phyloP scores from a whole-genome alignment of 1,139 yeast genomes.

The Taphrina confusa region DNA sequence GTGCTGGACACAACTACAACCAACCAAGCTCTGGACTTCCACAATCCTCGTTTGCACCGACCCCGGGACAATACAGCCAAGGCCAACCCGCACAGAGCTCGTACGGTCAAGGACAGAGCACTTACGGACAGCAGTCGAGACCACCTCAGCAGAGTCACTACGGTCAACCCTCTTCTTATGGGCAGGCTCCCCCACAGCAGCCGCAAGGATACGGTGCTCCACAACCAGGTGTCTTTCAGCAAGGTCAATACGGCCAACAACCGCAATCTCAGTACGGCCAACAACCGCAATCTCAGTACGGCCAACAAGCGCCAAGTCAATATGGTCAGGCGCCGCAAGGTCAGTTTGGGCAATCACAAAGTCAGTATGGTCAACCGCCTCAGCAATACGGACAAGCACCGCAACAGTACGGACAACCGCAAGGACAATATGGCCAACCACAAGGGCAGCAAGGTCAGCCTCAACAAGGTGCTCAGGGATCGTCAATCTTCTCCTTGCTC shows the following conservation, averaged over 20 bases:
- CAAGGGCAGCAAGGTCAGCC: constrained; percentile 36
- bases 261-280: constrained; percentile 42
- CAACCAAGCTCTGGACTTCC: constrained; percentile 28
- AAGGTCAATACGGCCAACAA: constrained; percentile 34
- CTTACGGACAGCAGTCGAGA: constrained; percentile 5
- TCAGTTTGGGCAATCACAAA: constrained; percentile 44
- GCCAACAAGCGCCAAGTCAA: constrained; percentile 18
- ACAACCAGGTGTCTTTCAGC: not conserved
- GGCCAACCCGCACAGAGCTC: constrained; percentile 18
- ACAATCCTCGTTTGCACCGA: constrained; percentile 28
- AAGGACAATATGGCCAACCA: constrained; percentile 35
- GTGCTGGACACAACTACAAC: constrained; percentile 25
- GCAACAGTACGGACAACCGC: constrained; percentile 13
- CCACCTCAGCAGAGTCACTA: constrained; percentile 11
- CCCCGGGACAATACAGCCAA: constrained; percentile 27
- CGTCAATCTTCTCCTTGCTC: constrained; percentile 18
- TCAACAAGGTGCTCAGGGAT: constrained; percentile 19
- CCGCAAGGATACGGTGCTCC: constrained; percentile 13
- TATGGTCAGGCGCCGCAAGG: constrained; percentile 37
- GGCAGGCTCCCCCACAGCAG: constrained; percentile 9
- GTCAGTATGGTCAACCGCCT: constrained; percentile 39
- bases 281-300: constrained; percentile 43
- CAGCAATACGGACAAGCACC: constrained; percentile 26
- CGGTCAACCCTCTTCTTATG: constrained; percentile 13
- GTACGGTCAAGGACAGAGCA: constrained; percentile 17